phyloP scores from a whole-genome alignment of 2,329 filamentous ascomycete species.

The Clarireedia sp. region DNA sequence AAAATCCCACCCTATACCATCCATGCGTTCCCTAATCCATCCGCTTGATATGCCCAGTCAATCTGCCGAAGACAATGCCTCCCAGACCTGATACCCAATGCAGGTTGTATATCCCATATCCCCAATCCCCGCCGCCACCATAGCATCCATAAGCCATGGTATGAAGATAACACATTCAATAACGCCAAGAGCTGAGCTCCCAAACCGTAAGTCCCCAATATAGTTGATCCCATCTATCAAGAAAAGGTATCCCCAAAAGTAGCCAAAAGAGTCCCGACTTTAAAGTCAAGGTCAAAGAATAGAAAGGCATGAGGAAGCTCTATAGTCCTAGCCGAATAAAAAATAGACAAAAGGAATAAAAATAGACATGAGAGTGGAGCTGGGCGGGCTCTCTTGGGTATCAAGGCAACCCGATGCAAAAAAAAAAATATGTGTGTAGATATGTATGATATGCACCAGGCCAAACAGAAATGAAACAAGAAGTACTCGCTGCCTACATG shows the following conservation, averaged over 20 bases:
- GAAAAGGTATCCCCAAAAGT: background rate
- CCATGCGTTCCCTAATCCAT: constrained; percentile 6
- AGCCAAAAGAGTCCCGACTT: constrained; percentile 5
- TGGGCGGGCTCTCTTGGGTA: constrained; percentile 28
- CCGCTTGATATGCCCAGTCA: background rate
- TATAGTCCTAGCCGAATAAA: background rate
- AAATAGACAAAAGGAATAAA: constrained; percentile 1
- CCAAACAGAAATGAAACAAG: constrained; percentile 9
- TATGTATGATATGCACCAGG: constrained; percentile 13
- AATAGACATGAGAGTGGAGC: constrained; percentile 22
- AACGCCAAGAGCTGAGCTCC: constrained; percentile 1
- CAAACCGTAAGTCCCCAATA: background rate
- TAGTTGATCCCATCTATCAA: background rate
- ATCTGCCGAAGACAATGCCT: background rate
- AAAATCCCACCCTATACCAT: background rate
- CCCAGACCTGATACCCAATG: constrained; percentile 6
- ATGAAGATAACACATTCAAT: constrained; percentile 4
- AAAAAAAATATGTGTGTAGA: constrained; percentile 1
- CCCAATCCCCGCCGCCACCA: background rate
- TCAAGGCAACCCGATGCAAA: constrained; percentile 27
- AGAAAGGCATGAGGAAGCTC: background rate
- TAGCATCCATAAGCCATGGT: background rate
- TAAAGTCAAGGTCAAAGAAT: constrained; percentile 5
- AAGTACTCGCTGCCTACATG: constrained; percentile 5
- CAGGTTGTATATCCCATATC: background rate